Percentiles rank a stretch among this genome's conserved stretches.
These are phyloP conservation scores for Vigna mungo DNA, from an alignment of 306 rosid genomes.

Conservation along the genomic window DNA sequence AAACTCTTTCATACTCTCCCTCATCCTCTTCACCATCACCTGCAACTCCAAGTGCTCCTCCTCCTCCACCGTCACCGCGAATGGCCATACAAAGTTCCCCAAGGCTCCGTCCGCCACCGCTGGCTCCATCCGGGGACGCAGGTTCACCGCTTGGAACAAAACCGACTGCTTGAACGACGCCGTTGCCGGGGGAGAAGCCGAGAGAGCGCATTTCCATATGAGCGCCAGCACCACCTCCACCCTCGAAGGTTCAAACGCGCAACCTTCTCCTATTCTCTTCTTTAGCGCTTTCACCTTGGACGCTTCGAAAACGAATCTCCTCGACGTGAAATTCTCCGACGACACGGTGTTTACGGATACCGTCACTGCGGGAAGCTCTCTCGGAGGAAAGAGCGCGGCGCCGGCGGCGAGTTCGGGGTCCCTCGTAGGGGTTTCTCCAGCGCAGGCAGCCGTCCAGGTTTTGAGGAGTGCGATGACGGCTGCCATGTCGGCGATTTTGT, in stretches of 20 bases:
- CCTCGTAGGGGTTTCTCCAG: not conserved
- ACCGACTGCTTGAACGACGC: slow-evolving; percentile 45
- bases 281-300: slow-evolving; percentile 47
- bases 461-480: slow-evolving; percentile 33
- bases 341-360: slow-evolving; percentile 24
- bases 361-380: slow-evolving; percentile 51
- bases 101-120: slow-evolving; percentile 37
- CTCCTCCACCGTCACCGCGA: slow-evolving; percentile 48
- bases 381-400: slow-evolving; percentile 51
- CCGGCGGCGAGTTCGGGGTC: slow-evolving; percentile 37
- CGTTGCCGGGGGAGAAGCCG: not conserved
- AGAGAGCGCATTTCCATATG: slow-evolving; percentile 55
- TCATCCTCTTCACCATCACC: slow-evolving; percentile 49
- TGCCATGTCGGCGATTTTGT: slow-evolving; percentile 51
- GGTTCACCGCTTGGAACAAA: slow-evolving; percentile 61
- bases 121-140: slow-evolving; percentile 53
- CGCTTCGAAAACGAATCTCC: slow-evolving; percentile 47
- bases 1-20: slow-evolving; percentile 44
- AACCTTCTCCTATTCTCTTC: slow-evolving; percentile 23
- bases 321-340: slow-evolving; percentile 35
- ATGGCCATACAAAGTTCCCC: slow-evolving; percentile 62
- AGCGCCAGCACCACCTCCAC: slow-evolving; percentile 55
- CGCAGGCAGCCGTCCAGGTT: slow-evolving; percentile 46
- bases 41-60: slow-evolving; percentile 46
- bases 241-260: slow-evolving; percentile 41